Evolutionary conservation across 176 grass and related monocot genomes (phyloP).

Genomic region (Aegilops longissima): DNA sequence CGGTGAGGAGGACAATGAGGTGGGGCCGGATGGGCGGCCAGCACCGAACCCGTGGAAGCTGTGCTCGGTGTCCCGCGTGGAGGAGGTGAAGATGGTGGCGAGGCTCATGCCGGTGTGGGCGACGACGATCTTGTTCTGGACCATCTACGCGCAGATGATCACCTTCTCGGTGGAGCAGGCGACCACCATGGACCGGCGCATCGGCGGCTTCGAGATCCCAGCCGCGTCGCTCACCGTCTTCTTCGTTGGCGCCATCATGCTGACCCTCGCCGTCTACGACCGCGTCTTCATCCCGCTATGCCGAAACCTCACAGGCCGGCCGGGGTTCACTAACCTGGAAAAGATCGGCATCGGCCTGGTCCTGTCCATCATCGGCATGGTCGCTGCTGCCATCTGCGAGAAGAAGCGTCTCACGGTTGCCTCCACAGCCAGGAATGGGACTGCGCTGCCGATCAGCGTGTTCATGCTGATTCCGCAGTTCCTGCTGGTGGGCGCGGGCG

Average conservation of each 20-base stretch:
- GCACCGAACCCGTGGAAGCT: conserved; percentile 65
- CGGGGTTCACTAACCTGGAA: conserved; percentile 68
- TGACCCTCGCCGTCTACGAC: conserved; percentile 77
- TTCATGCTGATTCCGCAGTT: conserved; percentile 53
- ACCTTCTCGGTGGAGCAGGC: conserved; percentile 95
- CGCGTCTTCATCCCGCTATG: conserved; percentile 66
- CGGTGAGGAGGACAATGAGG: conserved; percentile 49
- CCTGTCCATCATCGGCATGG: conserved; percentile 63
- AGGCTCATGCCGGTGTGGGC: conserved; percentile 4
- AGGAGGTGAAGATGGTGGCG: conserved; percentile 57
- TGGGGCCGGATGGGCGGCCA: conserved; percentile 10
- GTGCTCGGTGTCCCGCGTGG: conserved; percentile 66
- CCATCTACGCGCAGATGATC: conserved; percentile 85
- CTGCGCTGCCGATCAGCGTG: conserved; percentile 60
- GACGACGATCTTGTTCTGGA: conserved; percentile 93
- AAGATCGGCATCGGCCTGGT: conserved; percentile 70
- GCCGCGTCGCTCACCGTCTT: conserved; percentile 80
- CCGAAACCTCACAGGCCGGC: conserved; percentile 40
- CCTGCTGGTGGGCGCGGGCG: conserved; percentile 3
- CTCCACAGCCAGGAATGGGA: neutral
- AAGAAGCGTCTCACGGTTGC: conserved; percentile 27
- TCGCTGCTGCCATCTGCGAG: conserved; percentile 29
- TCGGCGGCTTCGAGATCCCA: conserved; percentile 68
- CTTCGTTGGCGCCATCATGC: conserved; percentile 73
- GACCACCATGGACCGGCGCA: conserved; percentile 73